Conservation (phyloP, 1,139 yeast genomes). For the Spathaspora sp. region DNA sequence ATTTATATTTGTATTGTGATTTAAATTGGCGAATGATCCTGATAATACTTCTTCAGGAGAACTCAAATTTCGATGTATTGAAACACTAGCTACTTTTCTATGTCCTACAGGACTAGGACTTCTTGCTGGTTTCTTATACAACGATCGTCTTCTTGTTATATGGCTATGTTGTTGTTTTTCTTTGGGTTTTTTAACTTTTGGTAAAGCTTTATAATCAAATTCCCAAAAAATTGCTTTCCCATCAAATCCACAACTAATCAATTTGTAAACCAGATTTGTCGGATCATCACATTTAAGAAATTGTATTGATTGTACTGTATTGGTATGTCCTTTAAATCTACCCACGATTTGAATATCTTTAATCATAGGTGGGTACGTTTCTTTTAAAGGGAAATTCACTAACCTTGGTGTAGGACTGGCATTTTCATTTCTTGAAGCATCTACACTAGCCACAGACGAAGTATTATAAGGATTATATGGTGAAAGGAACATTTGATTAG, state of each 20-base stretch:
- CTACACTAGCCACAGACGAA: conserved; percentile 25
- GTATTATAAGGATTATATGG: conserved; percentile 14
- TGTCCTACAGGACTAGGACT: conserved; percentile 15
- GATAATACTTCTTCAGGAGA: conserved; percentile 11
- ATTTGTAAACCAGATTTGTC: conserved; percentile 42
- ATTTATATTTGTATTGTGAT: conserved; percentile 12
- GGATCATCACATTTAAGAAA: conserved; percentile 25
- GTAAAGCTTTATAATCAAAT: conserved; percentile 62
- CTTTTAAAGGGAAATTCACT: conserved; percentile 4
- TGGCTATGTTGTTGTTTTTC: conserved; percentile 2
- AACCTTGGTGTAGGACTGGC: conserved; percentile 4
- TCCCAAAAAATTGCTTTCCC: conserved; percentile 72
- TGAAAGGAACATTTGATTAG: conserved; percentile 18
- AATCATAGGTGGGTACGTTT: conserved; percentile 34
- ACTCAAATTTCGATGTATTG: conserved; percentile 12
- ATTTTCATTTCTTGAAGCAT: conserved; percentile 12
- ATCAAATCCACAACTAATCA: conserved; percentile 71
- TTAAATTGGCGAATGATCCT: conserved; percentile 12
- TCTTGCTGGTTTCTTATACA: conserved; percentile 10
- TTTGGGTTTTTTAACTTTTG: conserved; percentile 36
- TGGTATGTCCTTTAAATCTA: conserved; percentile 64
- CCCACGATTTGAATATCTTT: conserved; percentile 46
- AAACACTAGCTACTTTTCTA: conserved; percentile 5
- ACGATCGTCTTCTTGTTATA: conserved; percentile 8
- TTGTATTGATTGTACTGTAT: conserved; percentile 55